A percentile compares a stretch with the other conserved stretches of the same genome.
These are phyloP conservation scores for Colletotrichum sp. DNA, from an alignment of 2,329 filamentous ascomycete species.

Conservation along the genomic window DNA sequence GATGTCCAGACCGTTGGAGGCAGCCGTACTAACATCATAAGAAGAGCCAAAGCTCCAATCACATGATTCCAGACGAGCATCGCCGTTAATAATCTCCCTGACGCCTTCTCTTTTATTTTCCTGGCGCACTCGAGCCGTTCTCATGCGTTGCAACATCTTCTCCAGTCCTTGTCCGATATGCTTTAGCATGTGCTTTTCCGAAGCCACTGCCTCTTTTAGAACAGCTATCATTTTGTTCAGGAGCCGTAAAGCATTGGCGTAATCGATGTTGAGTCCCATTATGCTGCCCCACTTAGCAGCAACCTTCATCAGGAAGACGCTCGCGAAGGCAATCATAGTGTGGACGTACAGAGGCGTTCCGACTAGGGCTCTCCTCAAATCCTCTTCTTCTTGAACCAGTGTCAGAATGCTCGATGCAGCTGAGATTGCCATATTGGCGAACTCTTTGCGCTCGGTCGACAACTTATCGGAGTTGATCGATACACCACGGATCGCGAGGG, in stretches of 20 bases:
- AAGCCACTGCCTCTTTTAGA: constrained; percentile 32
- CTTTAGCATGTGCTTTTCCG: constrained; percentile 38
- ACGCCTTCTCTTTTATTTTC: accelerated
- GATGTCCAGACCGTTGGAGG: accelerated
- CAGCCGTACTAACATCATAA: accelerated
- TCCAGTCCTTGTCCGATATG: constrained; percentile 39
- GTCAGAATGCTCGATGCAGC: constrained; percentile 38
- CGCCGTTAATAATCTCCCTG: accelerated
- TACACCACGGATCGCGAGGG: constrained; percentile 8
- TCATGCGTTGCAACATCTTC: constrained; percentile 33
- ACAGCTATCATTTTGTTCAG: constrained; percentile 35
- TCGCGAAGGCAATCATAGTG: constrained; percentile 40
- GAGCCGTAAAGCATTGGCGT: constrained; percentile 32
- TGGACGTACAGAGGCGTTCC: constrained; percentile 40
- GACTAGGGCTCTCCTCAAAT: constrained; percentile 33
- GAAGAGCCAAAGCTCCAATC: background rate
- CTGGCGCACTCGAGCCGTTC: background rate
- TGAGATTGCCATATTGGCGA: constrained; percentile 31
- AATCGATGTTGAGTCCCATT: constrained; percentile 37
- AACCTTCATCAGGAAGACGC: constrained; percentile 41
- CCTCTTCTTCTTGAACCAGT: constrained; percentile 35
- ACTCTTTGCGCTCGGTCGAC: constrained; percentile 16
- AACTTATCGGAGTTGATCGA: background rate
- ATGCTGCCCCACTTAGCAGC: constrained; percentile 35
- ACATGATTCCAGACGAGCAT: background rate